Evolutionary conservation across 345 rosid species (phyloP).

Genomic region (Eucalyptus sp.): DNA sequence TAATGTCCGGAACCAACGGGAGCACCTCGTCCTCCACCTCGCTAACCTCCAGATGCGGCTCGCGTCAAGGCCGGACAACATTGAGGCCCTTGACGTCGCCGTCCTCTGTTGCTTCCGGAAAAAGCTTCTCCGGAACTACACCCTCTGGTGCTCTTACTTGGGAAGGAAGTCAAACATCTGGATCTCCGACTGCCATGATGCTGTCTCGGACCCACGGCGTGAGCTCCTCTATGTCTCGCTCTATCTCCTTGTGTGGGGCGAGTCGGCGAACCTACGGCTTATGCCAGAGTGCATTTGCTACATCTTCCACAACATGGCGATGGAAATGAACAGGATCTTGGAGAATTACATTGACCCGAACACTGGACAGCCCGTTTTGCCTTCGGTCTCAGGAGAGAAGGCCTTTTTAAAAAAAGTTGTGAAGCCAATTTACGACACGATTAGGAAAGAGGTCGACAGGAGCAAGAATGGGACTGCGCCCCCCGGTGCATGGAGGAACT

Average conservation of each 20-base stretch:
- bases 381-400: slow-evolving; percentile 47
- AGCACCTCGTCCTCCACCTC: slow-evolving; percentile 77
- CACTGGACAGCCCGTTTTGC: slow-evolving; percentile 13
- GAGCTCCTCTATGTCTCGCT: slow-evolving; percentile 46
- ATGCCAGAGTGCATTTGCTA: slow-evolving; percentile 45
- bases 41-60: slow-evolving; percentile 84
- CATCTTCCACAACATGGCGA: slow-evolving; percentile 46
- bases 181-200: background rate
- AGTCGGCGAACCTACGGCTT: slow-evolving; percentile 43
- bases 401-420: slow-evolving; percentile 52
- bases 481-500: slow-evolving; percentile 83
- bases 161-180: slow-evolving; percentile 38
- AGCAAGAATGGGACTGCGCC: slow-evolving; percentile 66
- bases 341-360: slow-evolving; percentile 23
- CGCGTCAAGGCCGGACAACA: slow-evolving; percentile 32
- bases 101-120: slow-evolving; percentile 15
- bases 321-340: slow-evolving; percentile 32
- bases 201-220: slow-evolving; percentile 9
- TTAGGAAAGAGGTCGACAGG: slow-evolving; percentile 36
- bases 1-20: slow-evolving; percentile 75
- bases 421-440: slow-evolving; percentile 54
- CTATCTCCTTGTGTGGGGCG: slow-evolving; percentile 50
- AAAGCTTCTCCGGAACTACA: slow-evolving; percentile 58
- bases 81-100: slow-evolving; percentile 27
- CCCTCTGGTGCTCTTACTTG: slow-evolving; percentile 68